A percentile compares a stretch with the other conserved stretches of the same genome.
phyloP scores from a whole-genome alignment of 805 yeast genomes.

The Wickerhamiella spandovensis region DNA sequence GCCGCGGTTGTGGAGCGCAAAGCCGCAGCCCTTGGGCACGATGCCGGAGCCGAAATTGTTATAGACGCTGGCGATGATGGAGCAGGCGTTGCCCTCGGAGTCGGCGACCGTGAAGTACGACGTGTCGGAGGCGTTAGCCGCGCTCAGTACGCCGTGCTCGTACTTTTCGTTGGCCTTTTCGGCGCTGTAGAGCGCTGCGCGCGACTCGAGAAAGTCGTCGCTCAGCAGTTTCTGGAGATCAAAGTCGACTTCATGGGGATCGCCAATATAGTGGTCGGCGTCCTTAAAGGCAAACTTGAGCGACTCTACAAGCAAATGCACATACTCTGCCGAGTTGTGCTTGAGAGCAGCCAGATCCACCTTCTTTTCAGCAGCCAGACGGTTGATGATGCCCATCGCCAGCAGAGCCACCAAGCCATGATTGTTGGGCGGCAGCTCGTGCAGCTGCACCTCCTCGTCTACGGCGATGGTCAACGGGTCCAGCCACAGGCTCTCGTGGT shows the following conservation, averaged over 20 bases:
- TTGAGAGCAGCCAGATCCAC: slow-evolving; percentile 28
- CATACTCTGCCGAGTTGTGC: slow-evolving; percentile 59
- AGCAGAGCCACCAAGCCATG: slow-evolving; percentile 67
- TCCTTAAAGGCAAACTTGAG: slow-evolving; percentile 61
- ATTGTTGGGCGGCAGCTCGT: slow-evolving; percentile 82
- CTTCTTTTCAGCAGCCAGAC: slow-evolving; percentile 33
- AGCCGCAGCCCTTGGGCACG: slow-evolving; percentile 46
- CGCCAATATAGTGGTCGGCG: slow-evolving; percentile 61
- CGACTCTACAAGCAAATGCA: slow-evolving; percentile 58
- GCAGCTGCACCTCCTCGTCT: slow-evolving; percentile 40
- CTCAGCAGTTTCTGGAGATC: slow-evolving; percentile 33
- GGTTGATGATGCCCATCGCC: slow-evolving; percentile 52
- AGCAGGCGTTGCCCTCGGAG: slow-evolving; percentile 61
- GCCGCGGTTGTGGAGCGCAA: slow-evolving; percentile 64
- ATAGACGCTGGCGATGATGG: slow-evolving; percentile 66
- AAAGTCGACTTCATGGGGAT: slow-evolving; percentile 29
- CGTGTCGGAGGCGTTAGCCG: slow-evolving; percentile 49
- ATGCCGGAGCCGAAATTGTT: slow-evolving; percentile 59
- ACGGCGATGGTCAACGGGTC: slow-evolving; percentile 41
- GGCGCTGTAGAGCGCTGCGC: slow-evolving; percentile 35
- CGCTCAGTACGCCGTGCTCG: slow-evolving; percentile 31
- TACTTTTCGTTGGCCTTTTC: slow-evolving; percentile 30
- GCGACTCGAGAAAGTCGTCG: slow-evolving; percentile 35
- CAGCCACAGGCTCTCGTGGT: slow-evolving; percentile 48
- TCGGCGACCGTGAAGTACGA: slow-evolving; percentile 57